Base-by-base conservation (phyloP, 352 stramenopile species). In the Globisporangium emineosum region DNA sequence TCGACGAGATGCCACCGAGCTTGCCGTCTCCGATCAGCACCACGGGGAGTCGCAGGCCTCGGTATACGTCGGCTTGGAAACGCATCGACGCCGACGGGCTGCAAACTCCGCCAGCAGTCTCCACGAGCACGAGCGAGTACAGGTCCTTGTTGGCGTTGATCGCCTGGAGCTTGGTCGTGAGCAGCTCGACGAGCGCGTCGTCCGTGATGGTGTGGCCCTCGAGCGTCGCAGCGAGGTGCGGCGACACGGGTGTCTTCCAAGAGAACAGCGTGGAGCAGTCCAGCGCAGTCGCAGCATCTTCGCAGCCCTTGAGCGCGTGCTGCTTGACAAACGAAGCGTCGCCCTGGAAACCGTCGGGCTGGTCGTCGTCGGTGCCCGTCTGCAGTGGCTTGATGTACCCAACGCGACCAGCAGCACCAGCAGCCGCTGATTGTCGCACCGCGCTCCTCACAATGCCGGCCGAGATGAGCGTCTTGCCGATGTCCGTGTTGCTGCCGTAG, bases 401-500 rank as follows among this genome's bases (percentile, higher is more conserved):
- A 6, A 93, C 81, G 5, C 69, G 60, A 13, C 56, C 52, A 43
- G 10, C n/a, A 27, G n/a, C 21, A 29, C 5, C 45, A 47, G 40
- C 40, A 47, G 15, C 10, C 0, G 57, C 70, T 13, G 49, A 17
- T 21, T 29, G 37, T 29, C 66, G 69, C 23, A 86, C 68, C 17
- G 83, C 88, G 25, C 89, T 86, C 56, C 87, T 80, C 52, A 97
- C 89, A 49, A 99, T 93, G 30, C 94, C 96, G 0, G 91, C 83
- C n/a, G 93, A 96, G 17, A 99, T 74, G 32, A 99, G 83, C 1
- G 96, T 99, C 81, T 99, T 99, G 65, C 97, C 97, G 27, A 99
- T 95, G 77, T 99, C 97, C 49, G 97, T 99, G 72, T 99, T 99
- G 69, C 94, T 96, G 58, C 97, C 97, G 72, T 98, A 99, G n/a